Evolutionary conservation across 2,329 filamentous ascomycete species (phyloP), one percentile per base, ranked within the genome.

Genomic region (Phialophora macrospora): DNA sequence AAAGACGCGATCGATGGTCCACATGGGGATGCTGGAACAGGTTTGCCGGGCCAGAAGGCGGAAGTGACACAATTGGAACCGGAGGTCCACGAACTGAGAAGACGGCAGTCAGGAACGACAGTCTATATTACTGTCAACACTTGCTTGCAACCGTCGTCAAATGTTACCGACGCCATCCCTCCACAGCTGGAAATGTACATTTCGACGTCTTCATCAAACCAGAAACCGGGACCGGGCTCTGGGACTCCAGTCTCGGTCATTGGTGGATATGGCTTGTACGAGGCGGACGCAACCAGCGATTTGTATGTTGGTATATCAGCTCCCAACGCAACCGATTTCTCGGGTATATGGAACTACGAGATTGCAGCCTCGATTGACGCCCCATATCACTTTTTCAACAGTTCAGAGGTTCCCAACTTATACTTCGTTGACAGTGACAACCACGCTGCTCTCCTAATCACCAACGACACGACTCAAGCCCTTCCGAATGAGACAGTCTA

Each of bases 101-200:
- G 60, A 61, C 61, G 73, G 60, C 68, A 66, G 61, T 67, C 52
- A 32, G 63, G 56, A 44, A 70, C 26, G 28, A 68, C 32, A 38
- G 54, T 98, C 2, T 97, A 90, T 76, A 84, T 99, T 61, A 93
- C 93, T 1, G 87, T 93, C 51, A 98, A 93, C 71, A 93, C 91
- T 0, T 99, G 95, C 77, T 78, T 86, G 28, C 92, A 96, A 72
- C 95, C 94, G 12, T 75, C 78, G 22, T 81, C 83, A 48, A 85
- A 84, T 48, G 80, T 78, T 8, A 80, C 80, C 1, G 78, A 80
- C 11, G 79, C 80, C 26, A 72, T 80, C 1, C 85, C 90, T 12
- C 89, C 90, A 1, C 93, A 96, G 73, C 84, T 98, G 58, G 85
- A 85, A 12, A 80, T 98, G 9, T 96, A 90, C 73, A 82, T 97